Conservation (phyloP, 257 asterid genomes). For the Plantago major region DNA sequence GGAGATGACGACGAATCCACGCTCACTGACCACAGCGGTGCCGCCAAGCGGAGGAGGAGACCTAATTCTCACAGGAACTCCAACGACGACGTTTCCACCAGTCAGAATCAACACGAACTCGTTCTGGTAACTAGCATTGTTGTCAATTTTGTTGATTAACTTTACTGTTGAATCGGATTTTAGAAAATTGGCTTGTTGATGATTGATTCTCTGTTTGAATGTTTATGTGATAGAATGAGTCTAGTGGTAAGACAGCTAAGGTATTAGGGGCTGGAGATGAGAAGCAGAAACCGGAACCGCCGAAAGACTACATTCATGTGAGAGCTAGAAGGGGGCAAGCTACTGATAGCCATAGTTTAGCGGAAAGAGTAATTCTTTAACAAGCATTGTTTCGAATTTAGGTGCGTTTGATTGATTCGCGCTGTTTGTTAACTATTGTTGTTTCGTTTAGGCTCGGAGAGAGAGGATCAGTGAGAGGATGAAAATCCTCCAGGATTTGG, state of each 20-base stretch:
- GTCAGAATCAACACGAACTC: too few relatives aligned
- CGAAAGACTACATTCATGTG: conserved; percentile 90
- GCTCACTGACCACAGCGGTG: conserved; percentile 60
- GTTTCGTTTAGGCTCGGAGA: conserved; percentile 63
- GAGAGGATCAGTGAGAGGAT: conserved; percentile 96
- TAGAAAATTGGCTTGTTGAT: not conserved
- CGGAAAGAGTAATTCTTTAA: conserved; percentile 64
- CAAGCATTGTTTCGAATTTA: conserved; percentile 7
- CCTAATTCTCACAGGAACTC: conserved; percentile 27
- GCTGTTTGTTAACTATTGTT: conserved; percentile 21
- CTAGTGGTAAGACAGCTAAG: conserved; percentile 41
- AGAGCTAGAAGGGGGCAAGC: conserved; percentile 98
- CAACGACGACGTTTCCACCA: too few relatives aligned
- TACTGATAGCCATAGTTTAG: conserved; percentile 92
- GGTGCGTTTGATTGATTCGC: not conserved
- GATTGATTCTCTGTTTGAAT: not conserved
- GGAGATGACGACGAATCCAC: conserved; percentile 62
- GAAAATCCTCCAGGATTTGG: conserved; percentile 91
- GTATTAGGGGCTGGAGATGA: conserved; percentile 33
- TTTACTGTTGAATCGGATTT: not conserved
- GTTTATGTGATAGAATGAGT: conserved; percentile 36
- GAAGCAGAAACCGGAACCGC: conserved; percentile 56
- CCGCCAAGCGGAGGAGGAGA: conserved; percentile 30
- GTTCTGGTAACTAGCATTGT: too few relatives aligned
- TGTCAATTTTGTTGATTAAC: not conserved